Evolutionary conservation across 2,329 filamentous ascomycete genomes (phyloP), one percentile per base, ranked within the genome.

Genomic region (Rosellinia necatrix): DNA sequence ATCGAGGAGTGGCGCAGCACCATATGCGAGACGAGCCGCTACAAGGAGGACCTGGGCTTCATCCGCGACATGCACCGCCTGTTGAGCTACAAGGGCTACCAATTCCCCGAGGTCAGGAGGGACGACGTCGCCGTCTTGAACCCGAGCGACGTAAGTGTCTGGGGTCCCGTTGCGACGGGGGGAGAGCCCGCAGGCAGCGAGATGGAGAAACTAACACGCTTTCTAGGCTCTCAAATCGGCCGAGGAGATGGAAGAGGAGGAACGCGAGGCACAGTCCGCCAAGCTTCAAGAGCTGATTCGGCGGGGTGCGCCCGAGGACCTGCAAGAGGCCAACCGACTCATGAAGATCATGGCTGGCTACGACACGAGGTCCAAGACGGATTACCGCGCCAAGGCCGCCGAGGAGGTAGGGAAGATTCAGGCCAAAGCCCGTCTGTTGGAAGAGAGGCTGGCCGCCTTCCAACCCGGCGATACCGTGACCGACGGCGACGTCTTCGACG

Each of bases 321-420:
- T 99, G 56, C 93, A 97, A 72, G 94, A 99, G 78, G 94, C 94
- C 50, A 99, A 97, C 71, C 88, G 91, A 66, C 81, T 99, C 49
- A 99, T 99, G 94, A 99, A 99, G 76, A 84, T 99, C 64, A 97
- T 99, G 94, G 94, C 94, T 49, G 94, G 94, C 60, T 99, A 90
- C 74, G 94, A 99, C 72, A 97, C 91, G 56, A 82, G 92, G 65
- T 89, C 91, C 72, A 97, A 97, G 77, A 97, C 94, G 1, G 93
- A 99, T 76, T 99, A 97, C 75, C 88, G 94, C 62, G 94, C 94
- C 61, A 99, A 99, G 75, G 94, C 94, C 1, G 94, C 94, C 8
- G 92, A 97, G 71, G 94, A 99, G 61, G 91, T 99, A 6, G 83
- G 85, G 64, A 96, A 91, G 76, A 92, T 99, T 56, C 94, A 97